Base-by-base conservation (phyloP, 192 early-diverging fungal species). In the Backusella liffmaniae region DNA sequence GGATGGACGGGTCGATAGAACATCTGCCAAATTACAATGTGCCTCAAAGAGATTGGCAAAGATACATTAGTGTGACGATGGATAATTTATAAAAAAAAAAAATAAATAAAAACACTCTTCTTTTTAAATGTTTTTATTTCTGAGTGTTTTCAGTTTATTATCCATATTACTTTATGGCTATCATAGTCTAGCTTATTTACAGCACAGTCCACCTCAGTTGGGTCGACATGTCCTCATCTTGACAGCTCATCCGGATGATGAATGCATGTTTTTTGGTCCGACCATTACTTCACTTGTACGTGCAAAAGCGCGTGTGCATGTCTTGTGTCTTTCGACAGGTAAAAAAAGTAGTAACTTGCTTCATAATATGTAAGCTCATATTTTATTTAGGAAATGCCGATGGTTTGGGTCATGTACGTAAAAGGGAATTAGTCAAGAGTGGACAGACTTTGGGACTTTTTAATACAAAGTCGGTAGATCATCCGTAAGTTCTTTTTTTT, bases 221-320 rank as follows among this genome's bases (percentile, higher is more conserved):
- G 10, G 35, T 5, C 68, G 72, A 1, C 70, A 75, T 41, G 85
- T 92, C 12, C 84, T 94, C 6, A 80, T 97, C 16, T 84, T 96
- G 15, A 95, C 89, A 18, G 94, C 96, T 7, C 96, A 98, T 81
- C 97, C 97, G 0, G 97, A 99, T 86, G 97, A 99, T 82, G 97
- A 99, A 76, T 96, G 94, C 88, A 97, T 98, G 96, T 99, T 99
- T 84, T 99, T 99, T 86, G 88, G 90, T 13, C 96, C 96, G 0
- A 93, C 94, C 9, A 74, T 96, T 1, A 76, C 88, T 39, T 80
- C 78, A 53, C 74, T 96, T 3, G 23, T 66, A 1, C 32, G n/a
- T 7, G 79, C 78, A 12, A 82, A 77, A 39, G 76, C 72, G 7
- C 76, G 81, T 21, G 81, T 98, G 34, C 86, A 87, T 23, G 85